A percentile compares a stretch with the other conserved stretches of the same genome.
Evolutionary conservation across 345 rosid genomes (phyloP).

Genomic region (Angophora floribunda): DNA sequence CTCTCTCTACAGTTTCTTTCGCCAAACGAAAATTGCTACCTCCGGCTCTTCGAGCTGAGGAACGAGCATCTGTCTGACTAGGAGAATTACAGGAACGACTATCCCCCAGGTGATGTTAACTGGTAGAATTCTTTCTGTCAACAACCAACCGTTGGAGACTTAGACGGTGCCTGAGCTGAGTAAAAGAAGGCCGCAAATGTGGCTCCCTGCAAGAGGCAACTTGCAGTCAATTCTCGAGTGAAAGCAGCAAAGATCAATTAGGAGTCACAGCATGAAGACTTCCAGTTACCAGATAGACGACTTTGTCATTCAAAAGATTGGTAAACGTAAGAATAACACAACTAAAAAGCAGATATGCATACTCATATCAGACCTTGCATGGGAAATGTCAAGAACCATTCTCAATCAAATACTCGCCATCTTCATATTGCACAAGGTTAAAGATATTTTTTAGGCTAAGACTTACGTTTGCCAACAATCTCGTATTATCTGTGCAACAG

Average conservation of each 20-base stretch:
- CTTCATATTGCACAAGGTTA: background rate
- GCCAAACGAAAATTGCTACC: slow-evolving; percentile 16
- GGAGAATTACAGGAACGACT: slow-evolving; percentile 13
- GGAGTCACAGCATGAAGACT: background rate
- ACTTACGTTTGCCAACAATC: slow-evolving; percentile 93
- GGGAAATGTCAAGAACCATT: background rate
- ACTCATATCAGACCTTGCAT: background rate
- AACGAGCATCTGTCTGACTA: slow-evolving; percentile 10
- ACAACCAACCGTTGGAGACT: slow-evolving; percentile 39
- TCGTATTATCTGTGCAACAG: slow-evolving; percentile 63
- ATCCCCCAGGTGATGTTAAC: slow-evolving; percentile 2
- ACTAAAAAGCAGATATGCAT: background rate
- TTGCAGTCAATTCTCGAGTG: background rate
- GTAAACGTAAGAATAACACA: background rate
- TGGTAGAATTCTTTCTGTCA: slow-evolving; percentile 23
- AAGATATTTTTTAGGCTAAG: slow-evolving; percentile 10
- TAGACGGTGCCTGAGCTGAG: slow-evolving; percentile 69
- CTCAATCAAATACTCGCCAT: background rate
- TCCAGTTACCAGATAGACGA: background rate
- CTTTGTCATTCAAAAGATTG: background rate
- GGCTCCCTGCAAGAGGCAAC: slow-evolving; percentile 56
- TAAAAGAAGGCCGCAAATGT: slow-evolving; percentile 70
- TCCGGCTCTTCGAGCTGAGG: slow-evolving; percentile 63
- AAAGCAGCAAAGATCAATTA: background rate
- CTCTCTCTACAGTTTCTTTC: slow-evolving; percentile 8